Evolutionary conservation across 495 filamentous ascomycete genomes (phyloP), one percentile per base, ranked within the genome.

Genomic region (Lasiosphaeria miniovina): DNA sequence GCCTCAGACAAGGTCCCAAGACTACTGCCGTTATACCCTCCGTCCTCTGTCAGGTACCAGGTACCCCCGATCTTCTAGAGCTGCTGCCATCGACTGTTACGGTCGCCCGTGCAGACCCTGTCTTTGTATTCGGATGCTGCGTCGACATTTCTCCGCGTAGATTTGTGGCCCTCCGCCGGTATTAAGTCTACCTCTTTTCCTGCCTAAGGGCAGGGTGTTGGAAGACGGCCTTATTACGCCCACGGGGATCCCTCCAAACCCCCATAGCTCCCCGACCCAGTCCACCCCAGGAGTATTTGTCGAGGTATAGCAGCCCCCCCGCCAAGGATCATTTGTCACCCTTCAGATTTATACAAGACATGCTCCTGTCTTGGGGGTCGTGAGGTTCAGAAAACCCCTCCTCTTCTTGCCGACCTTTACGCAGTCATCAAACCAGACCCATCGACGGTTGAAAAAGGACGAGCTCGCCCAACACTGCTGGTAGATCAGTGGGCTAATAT

Each of bases 181-280:
- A 80, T 77, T 78, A 74, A 78, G 72, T 69, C 76, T 69, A 75
- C 74, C 68, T 75, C 71, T 74, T 72, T 24, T 76, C 74, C 74
- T 75, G 74, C 74, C 67, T 64, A 68, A 68, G 72, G 68, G 52
- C 74, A 76, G 73, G 75, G 73, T 70, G 64, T 71, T 74, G 69
- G 67, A 69, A 31, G 67, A 64, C 64, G 62, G 70, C 64, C 73
- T 77, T 71, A 73, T 75, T 77, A 73, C 74, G 68, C 68, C 68
- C 71, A 73, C 70, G 68, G 68, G 65, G 71, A 73, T 66, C 71
- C 71, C 69, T 66, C 71, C 68, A 65, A 50, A 65, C 56, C 54
- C 68, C 68, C 73, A 72, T 74, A 77, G 69, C 75, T 77, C 74
- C 75, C 68, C 64, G 70, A 62, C 68, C 65, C 68, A 69, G 67